phyloP scores from a whole-genome alignment of 2,329 filamentous ascomycete genomes.

The Xylogone sp. region DNA sequence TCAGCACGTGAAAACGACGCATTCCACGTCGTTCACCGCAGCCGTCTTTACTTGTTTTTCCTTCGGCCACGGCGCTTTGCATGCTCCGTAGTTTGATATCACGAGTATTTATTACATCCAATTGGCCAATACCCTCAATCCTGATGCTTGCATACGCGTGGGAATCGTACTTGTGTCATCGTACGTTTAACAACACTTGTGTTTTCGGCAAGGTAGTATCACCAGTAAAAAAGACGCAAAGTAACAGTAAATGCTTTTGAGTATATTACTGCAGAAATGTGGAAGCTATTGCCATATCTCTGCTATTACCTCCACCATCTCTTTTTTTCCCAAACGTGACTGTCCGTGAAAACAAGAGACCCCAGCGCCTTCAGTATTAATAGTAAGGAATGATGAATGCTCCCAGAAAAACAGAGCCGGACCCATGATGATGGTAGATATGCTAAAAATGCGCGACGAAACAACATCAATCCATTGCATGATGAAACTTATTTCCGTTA shows the following conservation, averaged over 20 bases:
- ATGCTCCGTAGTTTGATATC: not conserved
- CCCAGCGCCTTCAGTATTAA: not conserved
- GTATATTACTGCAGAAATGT: not conserved
- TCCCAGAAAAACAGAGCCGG: too few relatives aligned
- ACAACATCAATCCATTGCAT: not conserved
- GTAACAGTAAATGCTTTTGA: too few relatives aligned
- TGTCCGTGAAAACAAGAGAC: not conserved
- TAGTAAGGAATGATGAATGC: not conserved
- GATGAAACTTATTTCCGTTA: not conserved
- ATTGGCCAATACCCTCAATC: not conserved
- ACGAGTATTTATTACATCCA: too few relatives aligned
- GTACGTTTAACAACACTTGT: too few relatives aligned
- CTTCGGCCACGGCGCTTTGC: not conserved
- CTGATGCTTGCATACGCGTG: not conserved
- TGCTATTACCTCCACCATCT: not conserved
- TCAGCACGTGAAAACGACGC: not conserved
- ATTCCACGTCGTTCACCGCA: not conserved
- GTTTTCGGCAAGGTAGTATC: too few relatives aligned
- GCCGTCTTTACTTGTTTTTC: not conserved
- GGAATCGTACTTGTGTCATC: too few relatives aligned
- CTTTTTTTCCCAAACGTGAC: not conserved
- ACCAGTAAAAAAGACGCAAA: too few relatives aligned
- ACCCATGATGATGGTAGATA: not conserved
- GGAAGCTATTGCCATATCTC: not conserved
- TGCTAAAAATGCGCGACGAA: not conserved